Evolutionary conservation across 2,329 filamentous ascomycete genomes (phyloP).

Genomic region (Microsporum audouinii): DNA sequence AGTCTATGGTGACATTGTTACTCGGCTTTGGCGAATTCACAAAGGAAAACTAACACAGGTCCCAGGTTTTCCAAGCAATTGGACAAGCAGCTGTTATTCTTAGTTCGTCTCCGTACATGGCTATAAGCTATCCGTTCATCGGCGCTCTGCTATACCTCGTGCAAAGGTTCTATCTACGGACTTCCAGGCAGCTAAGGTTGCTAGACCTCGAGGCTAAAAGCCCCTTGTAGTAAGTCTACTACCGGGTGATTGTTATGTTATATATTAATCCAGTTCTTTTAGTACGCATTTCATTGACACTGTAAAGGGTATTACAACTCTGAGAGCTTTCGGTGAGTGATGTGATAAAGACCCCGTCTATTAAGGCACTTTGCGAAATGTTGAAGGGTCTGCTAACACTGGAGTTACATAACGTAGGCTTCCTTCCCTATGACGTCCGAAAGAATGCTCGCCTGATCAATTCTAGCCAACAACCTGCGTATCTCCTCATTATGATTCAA

Average conservation of each 20-base stretch:
- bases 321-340: conserved; percentile 2
- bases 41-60: not conserved
- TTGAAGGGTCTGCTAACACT: no score
- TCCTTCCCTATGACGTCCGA: conserved; percentile 12
- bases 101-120: conserved; percentile 20
- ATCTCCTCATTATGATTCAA: conserved; percentile 26
- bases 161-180: conserved; percentile 33
- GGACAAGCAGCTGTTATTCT: conserved; percentile 19
- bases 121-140: conserved; percentile 19
- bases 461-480: conserved; percentile 24
- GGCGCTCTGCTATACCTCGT: conserved; percentile 20
- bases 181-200: conserved; percentile 34
- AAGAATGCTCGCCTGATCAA: conserved; percentile 24
- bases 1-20: not conserved
- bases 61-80: conserved; percentile 14
- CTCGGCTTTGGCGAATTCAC: not conserved
- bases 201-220: conserved; percentile 35
- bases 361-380: no score
- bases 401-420: conserved; percentile 13
- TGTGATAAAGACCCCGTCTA: no score
- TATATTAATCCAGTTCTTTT: not conserved
- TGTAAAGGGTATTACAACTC: conserved; percentile 18
- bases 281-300: conserved; percentile 23
- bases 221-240: conserved; percentile 25
- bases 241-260: not conserved